Conservation (phyloP, 1,284 basidiomycete genomes). For the Cutaneotrichosporon daszewskae region DNA sequence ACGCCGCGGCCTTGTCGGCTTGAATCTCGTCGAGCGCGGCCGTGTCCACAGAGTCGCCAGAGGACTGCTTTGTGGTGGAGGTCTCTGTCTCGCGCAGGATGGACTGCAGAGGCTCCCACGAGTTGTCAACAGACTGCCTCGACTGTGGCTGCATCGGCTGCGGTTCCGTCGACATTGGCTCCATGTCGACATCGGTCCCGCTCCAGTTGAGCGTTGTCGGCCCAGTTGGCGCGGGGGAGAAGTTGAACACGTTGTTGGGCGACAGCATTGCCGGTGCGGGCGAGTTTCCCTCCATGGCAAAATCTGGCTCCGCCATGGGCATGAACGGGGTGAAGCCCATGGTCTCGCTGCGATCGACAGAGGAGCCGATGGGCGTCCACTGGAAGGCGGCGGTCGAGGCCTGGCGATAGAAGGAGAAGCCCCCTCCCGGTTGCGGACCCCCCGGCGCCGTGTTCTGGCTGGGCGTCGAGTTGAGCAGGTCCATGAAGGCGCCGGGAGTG, state of each 20-base stretch:
- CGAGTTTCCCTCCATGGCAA: not conserved
- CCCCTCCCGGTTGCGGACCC: no score
- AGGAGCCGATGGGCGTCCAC: constrained; percentile 10
- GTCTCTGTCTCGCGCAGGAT: no score
- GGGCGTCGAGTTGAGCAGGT: no score
- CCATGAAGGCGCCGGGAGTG: constrained; percentile 40
- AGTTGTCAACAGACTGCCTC: not conserved
- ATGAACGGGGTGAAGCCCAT: constrained; percentile 22
- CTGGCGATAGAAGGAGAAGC: no score
- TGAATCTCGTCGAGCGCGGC: constrained; percentile 4
- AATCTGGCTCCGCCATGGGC: constrained; percentile 6
- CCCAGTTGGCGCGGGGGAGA: constrained; percentile 22
- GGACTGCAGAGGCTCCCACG: not conserved
- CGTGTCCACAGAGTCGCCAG: not conserved
- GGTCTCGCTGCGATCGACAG: constrained; percentile 10
- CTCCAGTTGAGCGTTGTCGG: constrained; percentile 7
- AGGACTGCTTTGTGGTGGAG: no score
- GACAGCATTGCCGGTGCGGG: constrained; percentile 24
- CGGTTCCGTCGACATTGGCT: not conserved
- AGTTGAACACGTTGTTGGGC: constrained; percentile 38
- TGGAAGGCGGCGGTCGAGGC: not conserved
- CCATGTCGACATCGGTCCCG: constrained; percentile 7
- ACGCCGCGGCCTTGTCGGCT: not conserved
- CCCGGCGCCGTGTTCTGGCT: no score
- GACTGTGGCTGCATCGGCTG: not conserved